phyloP scores from a whole-genome alignment of 345 rosid genomes.

The Kandelia obovata region DNA sequence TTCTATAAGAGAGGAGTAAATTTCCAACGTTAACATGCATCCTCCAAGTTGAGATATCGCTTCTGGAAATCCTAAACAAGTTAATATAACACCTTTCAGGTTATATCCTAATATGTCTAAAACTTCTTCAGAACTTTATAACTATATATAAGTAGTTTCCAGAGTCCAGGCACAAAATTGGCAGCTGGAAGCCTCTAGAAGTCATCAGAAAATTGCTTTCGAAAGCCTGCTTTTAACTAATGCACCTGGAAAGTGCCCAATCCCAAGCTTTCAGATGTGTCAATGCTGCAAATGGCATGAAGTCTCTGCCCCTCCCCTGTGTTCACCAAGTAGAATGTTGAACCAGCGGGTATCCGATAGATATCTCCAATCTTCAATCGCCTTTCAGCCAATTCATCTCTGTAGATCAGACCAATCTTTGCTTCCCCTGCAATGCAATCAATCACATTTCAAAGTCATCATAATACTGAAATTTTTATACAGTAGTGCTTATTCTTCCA shows the following conservation, averaged over 20 bases:
- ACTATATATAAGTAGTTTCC: no score
- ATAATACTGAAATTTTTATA: no score
- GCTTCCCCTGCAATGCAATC: conserved; percentile 67
- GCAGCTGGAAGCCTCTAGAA: not conserved
- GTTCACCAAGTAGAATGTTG: conserved; percentile 77
- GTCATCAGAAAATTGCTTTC: not conserved
- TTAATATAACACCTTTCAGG: not conserved
- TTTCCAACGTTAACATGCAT: no score
- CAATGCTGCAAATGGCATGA: conserved; percentile 63
- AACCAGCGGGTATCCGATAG: conserved; percentile 65
- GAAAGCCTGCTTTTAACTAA: not conserved
- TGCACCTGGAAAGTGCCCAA: conserved; percentile 64
- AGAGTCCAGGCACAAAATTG: not conserved
- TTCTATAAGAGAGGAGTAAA: not conserved
- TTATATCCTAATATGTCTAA: no score
- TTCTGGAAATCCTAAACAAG: no score
- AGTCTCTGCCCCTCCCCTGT: conserved; percentile 58
- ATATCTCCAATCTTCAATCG: conserved; percentile 56
- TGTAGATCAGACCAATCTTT: conserved; percentile 58
- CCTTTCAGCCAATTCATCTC: conserved; percentile 51
- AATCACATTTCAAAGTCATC: not conserved
- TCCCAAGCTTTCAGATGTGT: conserved; percentile 67
- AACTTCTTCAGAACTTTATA: no score
- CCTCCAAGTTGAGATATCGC: no score
- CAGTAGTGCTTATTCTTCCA: no score